Conservation (phyloP, 257 asterid species). For the Mentha longifolia region DNA sequence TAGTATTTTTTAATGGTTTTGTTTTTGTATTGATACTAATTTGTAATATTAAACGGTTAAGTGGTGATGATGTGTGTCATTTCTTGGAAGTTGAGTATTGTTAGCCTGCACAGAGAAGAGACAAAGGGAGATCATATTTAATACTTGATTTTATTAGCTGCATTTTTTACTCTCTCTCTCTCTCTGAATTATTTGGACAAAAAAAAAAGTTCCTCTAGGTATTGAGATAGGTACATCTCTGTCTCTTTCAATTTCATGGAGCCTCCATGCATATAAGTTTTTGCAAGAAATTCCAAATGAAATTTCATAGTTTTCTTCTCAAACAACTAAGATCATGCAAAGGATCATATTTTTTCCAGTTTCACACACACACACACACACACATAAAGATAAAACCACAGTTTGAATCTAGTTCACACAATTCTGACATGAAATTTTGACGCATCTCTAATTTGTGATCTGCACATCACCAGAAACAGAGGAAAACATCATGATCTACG, state of each 20-base stretch:
- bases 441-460: no score
- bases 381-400: neutral
- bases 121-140: neutral
- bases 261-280: neutral
- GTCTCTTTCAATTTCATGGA: slow-evolving; percentile 15
- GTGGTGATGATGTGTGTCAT: neutral
- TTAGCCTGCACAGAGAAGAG: neutral
- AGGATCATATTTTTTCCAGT: neutral
- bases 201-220: neutral
- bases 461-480: no score
- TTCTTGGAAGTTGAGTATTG: neutral
- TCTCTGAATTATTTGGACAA: neutral
- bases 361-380: neutral
- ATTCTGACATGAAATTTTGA: no score
- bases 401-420: no score
- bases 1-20: no score
- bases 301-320: neutral
- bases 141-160: slow-evolving; percentile 11
- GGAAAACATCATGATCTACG: no score
- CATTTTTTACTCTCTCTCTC: neutral
- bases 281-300: neutral
- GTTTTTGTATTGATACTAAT: no score
- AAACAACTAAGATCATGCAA: neutral
- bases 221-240: neutral
- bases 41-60: no score